Conservation (phyloP, 495 filamentous ascomycete species). For the Hypoxylon cercidicola region DNA sequence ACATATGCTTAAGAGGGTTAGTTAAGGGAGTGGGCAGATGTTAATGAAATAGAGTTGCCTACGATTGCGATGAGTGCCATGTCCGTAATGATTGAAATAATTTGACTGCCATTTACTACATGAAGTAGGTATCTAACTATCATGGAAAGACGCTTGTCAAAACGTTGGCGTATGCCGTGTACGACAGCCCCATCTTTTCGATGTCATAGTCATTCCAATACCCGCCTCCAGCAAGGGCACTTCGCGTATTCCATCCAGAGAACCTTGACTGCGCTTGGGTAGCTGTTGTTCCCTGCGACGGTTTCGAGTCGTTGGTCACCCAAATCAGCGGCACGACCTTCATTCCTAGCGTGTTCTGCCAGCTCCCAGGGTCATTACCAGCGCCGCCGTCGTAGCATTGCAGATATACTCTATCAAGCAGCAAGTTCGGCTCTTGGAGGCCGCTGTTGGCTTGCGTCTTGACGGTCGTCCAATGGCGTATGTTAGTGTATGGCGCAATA, state of each 20-base stretch:
- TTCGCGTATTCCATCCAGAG: slow-evolving; percentile 43
- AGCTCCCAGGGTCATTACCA: slow-evolving; percentile 48
- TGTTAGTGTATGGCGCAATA: slow-evolving; percentile 54
- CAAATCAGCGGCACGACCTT: slow-evolving; percentile 57
- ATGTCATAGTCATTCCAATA: slow-evolving; percentile 61
- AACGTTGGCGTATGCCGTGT: slow-evolving; percentile 50
- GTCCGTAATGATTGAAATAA: too few relatives aligned
- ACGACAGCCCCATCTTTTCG: slow-evolving; percentile 55
- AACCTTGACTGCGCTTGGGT: slow-evolving; percentile 50
- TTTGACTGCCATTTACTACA: too few relatives aligned
- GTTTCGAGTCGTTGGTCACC: slow-evolving; percentile 59
- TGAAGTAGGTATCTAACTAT: too few relatives aligned
- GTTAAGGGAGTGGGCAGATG: too few relatives aligned
- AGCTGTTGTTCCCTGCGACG: slow-evolving; percentile 47
- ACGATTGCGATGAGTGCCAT: too few relatives aligned
- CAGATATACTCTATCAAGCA: slow-evolving; percentile 54
- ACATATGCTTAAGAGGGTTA: too few relatives aligned
- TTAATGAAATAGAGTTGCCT: too few relatives aligned
- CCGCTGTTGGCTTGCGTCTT: slow-evolving; percentile 45
- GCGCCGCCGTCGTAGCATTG: slow-evolving; percentile 58
- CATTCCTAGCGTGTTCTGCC: slow-evolving; percentile 49
- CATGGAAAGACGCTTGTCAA: slow-evolving; percentile 49
- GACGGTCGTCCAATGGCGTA: slow-evolving; percentile 47
- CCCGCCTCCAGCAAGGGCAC: slow-evolving; percentile 51
- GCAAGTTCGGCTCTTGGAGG: slow-evolving; percentile 31